A percentile compares a stretch with the other conserved stretches of the same genome.
phyloP scores from a whole-genome alignment of 2,329 filamentous ascomycete genomes.

The Ophiostoma sp. region DNA sequence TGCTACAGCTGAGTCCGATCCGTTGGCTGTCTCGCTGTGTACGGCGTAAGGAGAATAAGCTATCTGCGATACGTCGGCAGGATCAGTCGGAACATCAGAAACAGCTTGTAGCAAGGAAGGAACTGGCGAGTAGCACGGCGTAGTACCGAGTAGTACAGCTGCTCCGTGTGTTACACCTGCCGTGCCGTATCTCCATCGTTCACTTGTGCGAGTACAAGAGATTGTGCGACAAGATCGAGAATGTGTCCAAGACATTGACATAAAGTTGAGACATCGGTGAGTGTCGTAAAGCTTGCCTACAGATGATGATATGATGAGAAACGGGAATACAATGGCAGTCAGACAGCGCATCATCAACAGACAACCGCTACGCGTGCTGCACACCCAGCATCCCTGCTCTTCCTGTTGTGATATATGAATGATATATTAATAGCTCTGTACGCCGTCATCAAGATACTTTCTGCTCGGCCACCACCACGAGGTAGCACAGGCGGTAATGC shows the following conservation, averaged over 20 bases:
- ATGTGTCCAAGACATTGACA: slow-evolving; percentile 5
- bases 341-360: background rate
- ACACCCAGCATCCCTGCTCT: too few relatives aligned
- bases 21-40: too few relatives aligned
- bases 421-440: too few relatives aligned
- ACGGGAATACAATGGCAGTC: background rate
- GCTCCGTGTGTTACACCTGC: background rate
- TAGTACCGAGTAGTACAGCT: background rate
- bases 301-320: background rate
- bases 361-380: background rate
- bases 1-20: too few relatives aligned
- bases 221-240: slow-evolving; percentile 9
- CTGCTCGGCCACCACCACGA: background rate
- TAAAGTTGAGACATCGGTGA: slow-evolving; percentile 6
- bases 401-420: too few relatives aligned
- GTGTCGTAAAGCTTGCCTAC: background rate
- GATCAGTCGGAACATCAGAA: too few relatives aligned
- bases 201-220: slow-evolving; percentile 12
- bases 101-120: too few relatives aligned
- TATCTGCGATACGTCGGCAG: too few relatives aligned
- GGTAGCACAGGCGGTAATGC: slow-evolving; percentile 1
- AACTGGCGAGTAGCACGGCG: background rate
- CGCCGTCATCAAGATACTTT: background rate
- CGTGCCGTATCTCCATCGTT: slow-evolving; percentile 11
- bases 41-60: too few relatives aligned